A percentile compares a stretch with the other conserved stretches of the same genome.
These are phyloP conservation scores for Geoglossum glabrum DNA, from an alignment of 495 filamentous ascomycete species.

Conservation along the genomic window DNA sequence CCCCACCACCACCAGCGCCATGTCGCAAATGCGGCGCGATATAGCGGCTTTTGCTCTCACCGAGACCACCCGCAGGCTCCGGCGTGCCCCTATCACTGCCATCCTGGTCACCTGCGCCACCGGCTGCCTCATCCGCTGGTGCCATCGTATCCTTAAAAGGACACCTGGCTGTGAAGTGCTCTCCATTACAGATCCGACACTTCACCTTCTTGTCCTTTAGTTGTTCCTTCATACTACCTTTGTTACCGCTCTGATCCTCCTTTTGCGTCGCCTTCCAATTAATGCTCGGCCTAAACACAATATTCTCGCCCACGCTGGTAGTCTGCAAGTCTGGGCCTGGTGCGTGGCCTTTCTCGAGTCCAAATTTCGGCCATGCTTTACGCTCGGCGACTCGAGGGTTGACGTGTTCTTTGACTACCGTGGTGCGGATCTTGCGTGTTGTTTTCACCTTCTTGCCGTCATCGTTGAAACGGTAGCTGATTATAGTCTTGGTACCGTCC, in stretches of 20 bases:
- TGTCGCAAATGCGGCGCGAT: constrained; percentile 82
- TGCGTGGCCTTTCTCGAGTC: constrained; percentile 53
- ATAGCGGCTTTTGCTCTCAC: constrained; percentile 58
- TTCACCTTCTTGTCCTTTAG: constrained; percentile 99
- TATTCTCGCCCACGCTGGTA: constrained; percentile 89
- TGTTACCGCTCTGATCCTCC: constrained; percentile 53
- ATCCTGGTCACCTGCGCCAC: constrained; percentile 27
- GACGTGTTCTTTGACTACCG: constrained; percentile 70
- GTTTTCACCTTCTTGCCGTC: constrained; percentile 90
- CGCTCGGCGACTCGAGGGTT: constrained; percentile 94
- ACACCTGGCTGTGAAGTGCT: constrained; percentile 96
- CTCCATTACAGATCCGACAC: constrained; percentile 93
- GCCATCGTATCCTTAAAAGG: constrained; percentile 73
- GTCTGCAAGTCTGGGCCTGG: constrained; percentile 59
- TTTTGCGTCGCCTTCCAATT: constrained; percentile 81
- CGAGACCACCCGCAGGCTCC: constrained; percentile 21
- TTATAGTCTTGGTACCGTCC: constrained; percentile 90
- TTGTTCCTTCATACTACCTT: constrained; percentile 61
- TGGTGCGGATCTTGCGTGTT: constrained; percentile 80
- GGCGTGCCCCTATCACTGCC: constrained; percentile 30
- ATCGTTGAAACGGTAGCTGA: constrained; percentile 80
- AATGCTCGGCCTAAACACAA: constrained; percentile 71
- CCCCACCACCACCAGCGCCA: constrained; percentile 37
- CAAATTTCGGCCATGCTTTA: constrained; percentile 82
- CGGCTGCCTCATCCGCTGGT: constrained; percentile 40